Evolutionary conservation across 768 basidiomycete species (phyloP).

Genomic region (Paxillus rubicundulus): DNA sequence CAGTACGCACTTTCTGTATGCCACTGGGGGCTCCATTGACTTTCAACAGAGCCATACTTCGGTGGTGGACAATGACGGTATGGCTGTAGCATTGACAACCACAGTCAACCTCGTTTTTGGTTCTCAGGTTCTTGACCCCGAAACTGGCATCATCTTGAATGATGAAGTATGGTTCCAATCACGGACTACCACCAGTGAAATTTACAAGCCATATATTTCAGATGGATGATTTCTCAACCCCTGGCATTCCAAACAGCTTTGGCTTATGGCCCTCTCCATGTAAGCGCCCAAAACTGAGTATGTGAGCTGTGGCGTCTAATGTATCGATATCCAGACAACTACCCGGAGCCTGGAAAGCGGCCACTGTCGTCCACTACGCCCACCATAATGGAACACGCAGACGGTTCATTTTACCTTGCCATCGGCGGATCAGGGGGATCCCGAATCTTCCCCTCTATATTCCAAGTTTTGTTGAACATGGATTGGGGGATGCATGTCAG

Average conservation of each 20-base stretch:
- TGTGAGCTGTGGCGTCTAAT: conserved; percentile 1
- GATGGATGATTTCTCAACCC: conserved; percentile 93
- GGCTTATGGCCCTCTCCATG: conserved; percentile 82
- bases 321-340: conserved; percentile 60
- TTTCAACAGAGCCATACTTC: conserved; percentile 74
- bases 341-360: conserved; percentile 83
- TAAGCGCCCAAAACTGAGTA: conserved; percentile 30
- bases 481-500: conserved; percentile 78
- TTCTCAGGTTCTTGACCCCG: conserved; percentile 79
- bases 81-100: conserved; percentile 83
- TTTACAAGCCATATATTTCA: conserved; percentile 19
- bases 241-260: conserved; percentile 80
- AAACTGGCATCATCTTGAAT: conserved; percentile 87
- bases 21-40: conserved; percentile 4
- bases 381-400: conserved; percentile 71
- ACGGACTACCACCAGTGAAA: background rate
- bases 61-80: conserved; percentile 77
- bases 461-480: conserved; percentile 76
- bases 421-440: conserved; percentile 88
- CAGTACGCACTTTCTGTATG: conserved; percentile 34
- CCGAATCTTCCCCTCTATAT: conserved; percentile 75
- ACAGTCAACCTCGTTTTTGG: conserved; percentile 92
- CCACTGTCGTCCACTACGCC: conserved; percentile 86
- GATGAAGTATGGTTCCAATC: conserved; percentile 59
- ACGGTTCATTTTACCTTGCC: conserved; percentile 71